These are phyloP conservation scores for Boletus patriciae DNA, from an alignment of 768 basidiomycete species.

Conservation along the genomic window DNA sequence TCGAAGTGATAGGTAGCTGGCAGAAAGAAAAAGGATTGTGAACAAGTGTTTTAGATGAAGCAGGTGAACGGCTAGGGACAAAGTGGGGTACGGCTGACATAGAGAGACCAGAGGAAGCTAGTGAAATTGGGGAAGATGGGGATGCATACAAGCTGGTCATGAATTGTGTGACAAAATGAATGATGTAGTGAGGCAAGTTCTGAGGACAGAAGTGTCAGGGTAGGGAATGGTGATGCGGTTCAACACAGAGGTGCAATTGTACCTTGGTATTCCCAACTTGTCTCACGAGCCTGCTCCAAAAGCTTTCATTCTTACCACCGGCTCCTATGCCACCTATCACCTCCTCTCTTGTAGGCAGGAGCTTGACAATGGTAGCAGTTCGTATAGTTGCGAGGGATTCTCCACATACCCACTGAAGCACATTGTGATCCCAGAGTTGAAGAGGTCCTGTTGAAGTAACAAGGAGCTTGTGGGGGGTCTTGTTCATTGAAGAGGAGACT, in stretches of 20 bases:
- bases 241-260: background rate
- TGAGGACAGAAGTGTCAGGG: constrained; percentile 26
- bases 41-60: constrained; percentile 41
- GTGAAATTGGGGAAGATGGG: constrained; percentile 37
- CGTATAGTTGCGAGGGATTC: constrained; percentile 69
- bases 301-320: constrained; percentile 39
- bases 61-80: constrained; percentile 25
- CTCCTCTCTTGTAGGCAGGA: constrained; percentile 55
- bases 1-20: constrained; percentile 76
- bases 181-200: constrained; percentile 70
- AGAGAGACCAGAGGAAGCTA: background rate
- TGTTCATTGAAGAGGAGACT: constrained; percentile 32
- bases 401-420: constrained; percentile 74
- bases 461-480: constrained; percentile 44
- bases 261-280: constrained; percentile 66
- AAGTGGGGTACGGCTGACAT: constrained; percentile 19
- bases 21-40: constrained; percentile 87
- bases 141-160: constrained; percentile 65
- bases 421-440: constrained; percentile 67
- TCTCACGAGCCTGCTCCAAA: constrained; percentile 49
- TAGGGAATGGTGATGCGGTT: background rate
- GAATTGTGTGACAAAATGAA: constrained; percentile 70
- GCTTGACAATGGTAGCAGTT: constrained; percentile 70
- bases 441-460: constrained; percentile 76
- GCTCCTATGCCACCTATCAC: constrained; percentile 10